phyloP scores from a whole-genome alignment of 2,329 filamentous ascomycete species.

The Metarhizium robertsii region DNA sequence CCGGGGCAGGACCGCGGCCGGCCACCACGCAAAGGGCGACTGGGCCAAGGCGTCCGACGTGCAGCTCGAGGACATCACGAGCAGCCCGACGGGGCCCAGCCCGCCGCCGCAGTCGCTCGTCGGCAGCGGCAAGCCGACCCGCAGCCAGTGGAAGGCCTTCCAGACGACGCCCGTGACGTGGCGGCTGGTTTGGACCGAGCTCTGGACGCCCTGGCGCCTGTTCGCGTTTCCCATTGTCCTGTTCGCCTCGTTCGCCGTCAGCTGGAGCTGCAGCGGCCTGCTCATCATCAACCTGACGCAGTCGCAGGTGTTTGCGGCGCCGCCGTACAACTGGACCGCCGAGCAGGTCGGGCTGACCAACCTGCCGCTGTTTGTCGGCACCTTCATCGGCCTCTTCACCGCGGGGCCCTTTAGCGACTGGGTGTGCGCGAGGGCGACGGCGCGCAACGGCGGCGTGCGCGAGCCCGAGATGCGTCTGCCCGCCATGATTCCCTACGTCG shows the following conservation, averaged over 20 bases:
- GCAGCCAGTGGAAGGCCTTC: not conserved
- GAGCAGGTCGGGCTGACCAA: not conserved
- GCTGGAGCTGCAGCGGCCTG: not conserved
- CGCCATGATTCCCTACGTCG: not conserved
- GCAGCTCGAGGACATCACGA: not conserved
- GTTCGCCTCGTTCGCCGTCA: not conserved
- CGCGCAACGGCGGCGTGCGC: not conserved
- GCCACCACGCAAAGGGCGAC: not conserved
- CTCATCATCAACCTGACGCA: not conserved
- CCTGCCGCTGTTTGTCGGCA: not conserved
- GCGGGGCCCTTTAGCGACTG: not conserved
- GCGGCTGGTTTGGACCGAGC: not conserved
- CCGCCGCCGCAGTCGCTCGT: not conserved
- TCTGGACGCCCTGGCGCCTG: not conserved
- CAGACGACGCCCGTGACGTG: not conserved
- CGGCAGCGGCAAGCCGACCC: not conserved
- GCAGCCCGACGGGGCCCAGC: not conserved
- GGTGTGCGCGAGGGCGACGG: not conserved
- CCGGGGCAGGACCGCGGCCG: not conserved
- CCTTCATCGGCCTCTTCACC: not conserved
- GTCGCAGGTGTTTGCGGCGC: not conserved
- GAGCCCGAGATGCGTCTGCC: not conserved
- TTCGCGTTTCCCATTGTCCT: not conserved
- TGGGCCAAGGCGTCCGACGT: not conserved
- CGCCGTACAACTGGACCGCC: not conserved